Percentiles rank a stretch among this genome's conserved stretches.
These are phyloP conservation scores for Pigoraptor vietnamica DNA, from an alignment of 78 protist genomes.

Conservation along the genomic window DNA sequence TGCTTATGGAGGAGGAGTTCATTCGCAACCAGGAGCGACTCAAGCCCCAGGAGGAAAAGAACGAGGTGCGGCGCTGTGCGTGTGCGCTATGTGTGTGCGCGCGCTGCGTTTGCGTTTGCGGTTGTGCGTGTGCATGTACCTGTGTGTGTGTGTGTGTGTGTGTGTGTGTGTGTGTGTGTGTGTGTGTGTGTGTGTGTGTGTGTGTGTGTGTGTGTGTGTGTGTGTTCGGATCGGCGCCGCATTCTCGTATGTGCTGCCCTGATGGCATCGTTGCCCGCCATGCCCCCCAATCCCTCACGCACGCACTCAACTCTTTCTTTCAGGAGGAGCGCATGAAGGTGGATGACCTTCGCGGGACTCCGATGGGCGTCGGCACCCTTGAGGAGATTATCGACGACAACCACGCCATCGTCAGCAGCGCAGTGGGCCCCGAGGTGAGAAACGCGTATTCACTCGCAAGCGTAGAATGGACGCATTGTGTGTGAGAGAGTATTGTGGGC, in stretches of 20 bases:
- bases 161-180: neutral
- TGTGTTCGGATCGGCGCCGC: neutral
- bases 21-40: constrained; percentile 85
- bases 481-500: too few relatives aligned
- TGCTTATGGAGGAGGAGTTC: constrained; percentile 98
- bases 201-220: too few relatives aligned
- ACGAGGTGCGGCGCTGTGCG: constrained; percentile 30
- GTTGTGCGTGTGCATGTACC: neutral
- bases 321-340: constrained; percentile 77
- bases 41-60: constrained; percentile 85
- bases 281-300: neutral
- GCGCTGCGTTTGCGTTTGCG: too few relatives aligned
- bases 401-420: constrained; percentile 91
- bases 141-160: neutral
- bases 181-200: too few relatives aligned
- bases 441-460: too few relatives aligned
- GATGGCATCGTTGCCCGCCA: too few relatives aligned
- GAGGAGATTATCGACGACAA: constrained; percentile 99
- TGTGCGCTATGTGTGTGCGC: neutral
- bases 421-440: constrained; percentile 94
- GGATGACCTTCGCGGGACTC: constrained; percentile 98
- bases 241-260: too few relatives aligned
- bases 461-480: too few relatives aligned
- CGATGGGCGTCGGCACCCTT: constrained; percentile 93
- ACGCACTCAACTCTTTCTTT: neutral